Conservation (phyloP, 805 yeast genomes). For the Spathaspora girioi region DNA sequence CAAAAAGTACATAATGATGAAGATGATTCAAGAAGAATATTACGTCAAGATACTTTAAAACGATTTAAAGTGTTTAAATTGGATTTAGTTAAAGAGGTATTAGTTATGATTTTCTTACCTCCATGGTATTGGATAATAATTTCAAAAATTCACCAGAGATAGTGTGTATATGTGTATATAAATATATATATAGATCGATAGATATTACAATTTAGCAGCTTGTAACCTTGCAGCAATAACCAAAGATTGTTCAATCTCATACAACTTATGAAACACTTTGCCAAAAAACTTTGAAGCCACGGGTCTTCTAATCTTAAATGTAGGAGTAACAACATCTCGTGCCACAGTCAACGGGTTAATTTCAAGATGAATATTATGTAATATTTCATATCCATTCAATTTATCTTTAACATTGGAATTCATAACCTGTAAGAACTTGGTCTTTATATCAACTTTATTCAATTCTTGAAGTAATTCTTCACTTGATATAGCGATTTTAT, state of each 20-base stretch:
- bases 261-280: constrained; percentile 9
- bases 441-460: constrained; percentile 15
- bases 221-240: constrained; percentile 5
- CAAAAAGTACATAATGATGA: constrained; percentile 12
- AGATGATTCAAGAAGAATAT: constrained; percentile 11
- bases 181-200: too few species aligned
- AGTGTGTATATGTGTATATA: neutral
- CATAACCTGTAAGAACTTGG: constrained; percentile 18
- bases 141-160: constrained; percentile 8
- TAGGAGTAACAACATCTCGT: constrained; percentile 63
- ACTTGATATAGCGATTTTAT: constrained; percentile 8
- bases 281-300: constrained; percentile 19
- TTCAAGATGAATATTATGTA: constrained; percentile 25
- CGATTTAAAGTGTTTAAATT: constrained; percentile 9
- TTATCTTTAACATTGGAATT: constrained; percentile 16
- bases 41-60: constrained; percentile 11
- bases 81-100: constrained; percentile 9
- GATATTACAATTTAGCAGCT: neutral
- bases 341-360: constrained; percentile 42
- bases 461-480: constrained; percentile 11
- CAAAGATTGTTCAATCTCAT: constrained; percentile 28
- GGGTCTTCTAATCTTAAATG: constrained; percentile 44
- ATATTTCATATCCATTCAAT: constrained; percentile 27
- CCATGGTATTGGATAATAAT: constrained; percentile 33
- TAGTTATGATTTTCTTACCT: constrained; percentile 19